Evolutionary conservation across 1,284 basidiomycete species (phyloP), one percentile per base, ranked within the genome.

Genomic region (Gymnopus androsaceus): DNA sequence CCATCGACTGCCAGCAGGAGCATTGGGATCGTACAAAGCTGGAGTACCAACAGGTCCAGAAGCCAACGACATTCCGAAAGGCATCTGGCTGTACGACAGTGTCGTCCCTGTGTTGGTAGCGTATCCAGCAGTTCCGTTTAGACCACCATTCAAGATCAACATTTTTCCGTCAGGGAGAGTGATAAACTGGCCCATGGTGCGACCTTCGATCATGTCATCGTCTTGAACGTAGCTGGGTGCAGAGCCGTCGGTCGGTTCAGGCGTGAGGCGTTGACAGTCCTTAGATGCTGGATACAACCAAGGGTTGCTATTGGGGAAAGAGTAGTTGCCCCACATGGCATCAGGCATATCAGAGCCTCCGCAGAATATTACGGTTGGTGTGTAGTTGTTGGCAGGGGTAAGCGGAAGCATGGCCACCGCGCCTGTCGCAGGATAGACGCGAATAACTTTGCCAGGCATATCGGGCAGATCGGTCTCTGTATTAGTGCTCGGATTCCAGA

Each of bases 371-470:
- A 94, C 67, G 1, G 89, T 89, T 1, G 87, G 87, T 0, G 81
- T 85, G 75, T 86, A 94, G 72, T 89, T 84, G 76, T 94, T 93
- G 51, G 79, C 84, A 8, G 89, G 88, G 0, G 88, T 92, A 36
- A 94, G 74, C 1, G 92, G 92, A 4, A 92, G 73, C 88, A 94
- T 90, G 50, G 85, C 87, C 2, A 81, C 83, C 12, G 87, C 92
- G 56, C 84, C 92, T 1, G 90, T 92, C 7, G 57, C 57, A 30
- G 57, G 57, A 37, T 59, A 59, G 6, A 59, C 57, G 44, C 57
- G 57, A 28, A 81, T 76, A 47, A 90, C 82, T 52, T 76, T 63
- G 19, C 67, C 70, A 4, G 82, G 82, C 81, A 83, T 82, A 58
- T 72, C 62, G 2, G 79, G 80, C 3, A 82, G 72, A 9, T 64